phyloP scores from a whole-genome alignment of 2,329 filamentous ascomycete genomes.

The Phialemoniopsis sp. region DNA sequence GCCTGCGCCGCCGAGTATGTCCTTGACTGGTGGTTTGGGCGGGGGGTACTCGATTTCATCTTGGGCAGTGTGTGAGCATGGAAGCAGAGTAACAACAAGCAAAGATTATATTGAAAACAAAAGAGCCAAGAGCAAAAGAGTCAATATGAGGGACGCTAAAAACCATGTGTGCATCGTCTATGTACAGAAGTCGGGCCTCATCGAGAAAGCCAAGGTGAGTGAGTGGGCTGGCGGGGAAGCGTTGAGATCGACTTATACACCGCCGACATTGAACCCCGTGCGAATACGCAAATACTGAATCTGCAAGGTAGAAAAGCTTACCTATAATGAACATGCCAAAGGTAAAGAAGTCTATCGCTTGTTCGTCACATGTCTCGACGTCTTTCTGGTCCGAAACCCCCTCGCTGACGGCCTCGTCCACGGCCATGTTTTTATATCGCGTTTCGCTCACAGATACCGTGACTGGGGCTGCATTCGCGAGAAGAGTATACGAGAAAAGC shows the following conservation, averaged over 20 bases:
- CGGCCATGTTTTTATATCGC: conserved; percentile 6
- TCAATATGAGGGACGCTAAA: no score
- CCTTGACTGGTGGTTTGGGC: conserved; percentile 61
- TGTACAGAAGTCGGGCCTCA: no score
- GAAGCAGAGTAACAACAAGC: conserved; percentile 3
- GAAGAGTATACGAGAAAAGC: no score
- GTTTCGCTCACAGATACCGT: background rate
- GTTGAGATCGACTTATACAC: no score
- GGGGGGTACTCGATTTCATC: conserved; percentile 88
- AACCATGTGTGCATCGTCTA: no score
- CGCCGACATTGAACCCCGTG: no score
- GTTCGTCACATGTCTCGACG: conserved; percentile 15
- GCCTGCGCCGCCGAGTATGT: conserved; percentile 86
- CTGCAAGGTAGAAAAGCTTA: conserved; percentile 25
- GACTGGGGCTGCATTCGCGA: no score
- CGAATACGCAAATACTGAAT: no score
- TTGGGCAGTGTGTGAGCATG: conserved; percentile 26
- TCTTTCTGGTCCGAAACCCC: conserved; percentile 6
- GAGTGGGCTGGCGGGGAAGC: no score
- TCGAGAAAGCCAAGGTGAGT: no score
- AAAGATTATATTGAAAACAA: background rate
- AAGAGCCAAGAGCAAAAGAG: background rate
- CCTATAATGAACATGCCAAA: conserved; percentile 73
- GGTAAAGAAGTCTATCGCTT: conserved; percentile 61
- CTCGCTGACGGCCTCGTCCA: conserved; percentile 15